phyloP scores from a whole-genome alignment of 768 basidiomycete species.

The Leccinum sublutescens region DNA sequence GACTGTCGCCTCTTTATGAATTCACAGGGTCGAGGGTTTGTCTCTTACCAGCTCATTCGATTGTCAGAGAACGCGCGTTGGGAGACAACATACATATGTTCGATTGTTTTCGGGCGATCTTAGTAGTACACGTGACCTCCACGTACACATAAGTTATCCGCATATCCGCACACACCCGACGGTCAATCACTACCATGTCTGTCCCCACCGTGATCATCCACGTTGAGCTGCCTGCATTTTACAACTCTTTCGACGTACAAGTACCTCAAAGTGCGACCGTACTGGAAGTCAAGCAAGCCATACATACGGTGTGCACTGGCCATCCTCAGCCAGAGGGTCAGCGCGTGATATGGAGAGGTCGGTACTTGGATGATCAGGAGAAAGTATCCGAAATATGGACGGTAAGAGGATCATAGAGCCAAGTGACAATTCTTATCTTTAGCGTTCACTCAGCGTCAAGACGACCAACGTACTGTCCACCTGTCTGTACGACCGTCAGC shows the following conservation, averaged over 20 bases:
- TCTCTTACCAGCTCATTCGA: no score
- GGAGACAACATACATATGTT: no score
- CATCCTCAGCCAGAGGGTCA: slow-evolving; percentile 69
- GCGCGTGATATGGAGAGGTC: slow-evolving; percentile 73
- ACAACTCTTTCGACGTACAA: slow-evolving; percentile 60
- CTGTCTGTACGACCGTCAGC: slow-evolving; percentile 79
- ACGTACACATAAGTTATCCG: slow-evolving; percentile 18
- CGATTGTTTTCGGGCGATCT: no score
- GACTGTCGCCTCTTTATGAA: no score
- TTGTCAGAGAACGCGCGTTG: no score
- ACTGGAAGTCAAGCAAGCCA: slow-evolving; percentile 65
- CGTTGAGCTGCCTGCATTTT: slow-evolving; percentile 76
- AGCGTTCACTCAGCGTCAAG: slow-evolving; percentile 40
- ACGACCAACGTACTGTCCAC: slow-evolving; percentile 64
- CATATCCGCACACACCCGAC: no score
- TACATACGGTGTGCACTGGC: slow-evolving; percentile 58
- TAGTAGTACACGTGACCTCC: slow-evolving; percentile 29
- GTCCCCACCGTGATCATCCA: slow-evolving; percentile 41
- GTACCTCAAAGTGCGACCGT: slow-evolving; percentile 51
- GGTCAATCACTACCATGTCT: slow-evolving; percentile 20
- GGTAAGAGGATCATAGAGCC: slow-evolving; percentile 36
- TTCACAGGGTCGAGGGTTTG: no score
- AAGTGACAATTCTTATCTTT: slow-evolving; percentile 6
- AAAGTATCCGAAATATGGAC: slow-evolving; percentile 68
- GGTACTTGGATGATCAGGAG: slow-evolving; percentile 63